Conservation (phyloP, 1,284 basidiomycete species). For the Leccinum pachyderme region DNA sequence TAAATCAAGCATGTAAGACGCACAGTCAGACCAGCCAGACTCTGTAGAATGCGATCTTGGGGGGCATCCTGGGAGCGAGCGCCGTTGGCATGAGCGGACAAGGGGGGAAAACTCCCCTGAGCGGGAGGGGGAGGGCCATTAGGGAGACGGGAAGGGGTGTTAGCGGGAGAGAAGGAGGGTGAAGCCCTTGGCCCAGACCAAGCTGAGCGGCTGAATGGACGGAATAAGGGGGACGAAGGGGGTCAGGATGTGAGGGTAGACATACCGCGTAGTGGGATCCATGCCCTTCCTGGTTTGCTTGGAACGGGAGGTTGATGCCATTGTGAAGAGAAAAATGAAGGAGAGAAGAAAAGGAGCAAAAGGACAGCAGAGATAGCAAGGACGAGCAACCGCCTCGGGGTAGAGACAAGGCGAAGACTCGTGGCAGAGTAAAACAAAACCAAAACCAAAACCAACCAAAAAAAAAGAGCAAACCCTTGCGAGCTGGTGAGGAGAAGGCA, state of each 20-base stretch:
- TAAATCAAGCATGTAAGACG: slow-evolving; percentile 31
- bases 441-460: no score
- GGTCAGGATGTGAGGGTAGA: slow-evolving; percentile 21
- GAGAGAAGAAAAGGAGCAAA: slow-evolving; percentile 29
- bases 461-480: slow-evolving; percentile 22
- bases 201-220: slow-evolving; percentile 50
- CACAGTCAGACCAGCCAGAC: slow-evolving; percentile 64
- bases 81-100: slow-evolving; percentile 47
- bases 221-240: slow-evolving; percentile 6
- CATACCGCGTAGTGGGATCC: slow-evolving; percentile 57
- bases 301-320: slow-evolving; percentile 61
- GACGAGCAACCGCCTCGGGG: slow-evolving; percentile 27
- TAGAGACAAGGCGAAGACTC: slow-evolving; percentile 19
- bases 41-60: slow-evolving; percentile 57
- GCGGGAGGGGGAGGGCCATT: slow-evolving; percentile 37
- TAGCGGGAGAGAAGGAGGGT: slow-evolving; percentile 60
- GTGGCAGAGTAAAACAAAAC: slow-evolving; percentile 13
- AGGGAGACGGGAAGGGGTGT: slow-evolving; percentile 49
- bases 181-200: slow-evolving; percentile 66
- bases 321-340: slow-evolving; percentile 37
- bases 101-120: slow-evolving; percentile 49
- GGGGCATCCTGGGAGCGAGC: slow-evolving; percentile 41
- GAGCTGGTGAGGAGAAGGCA: slow-evolving; percentile 24
- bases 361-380: slow-evolving; percentile 38
- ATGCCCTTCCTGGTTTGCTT: slow-evolving; percentile 58